These are phyloP conservation scores for Eucalyptus viminalis DNA, from an alignment of 345 rosid genomes.

Conservation along the genomic window DNA sequence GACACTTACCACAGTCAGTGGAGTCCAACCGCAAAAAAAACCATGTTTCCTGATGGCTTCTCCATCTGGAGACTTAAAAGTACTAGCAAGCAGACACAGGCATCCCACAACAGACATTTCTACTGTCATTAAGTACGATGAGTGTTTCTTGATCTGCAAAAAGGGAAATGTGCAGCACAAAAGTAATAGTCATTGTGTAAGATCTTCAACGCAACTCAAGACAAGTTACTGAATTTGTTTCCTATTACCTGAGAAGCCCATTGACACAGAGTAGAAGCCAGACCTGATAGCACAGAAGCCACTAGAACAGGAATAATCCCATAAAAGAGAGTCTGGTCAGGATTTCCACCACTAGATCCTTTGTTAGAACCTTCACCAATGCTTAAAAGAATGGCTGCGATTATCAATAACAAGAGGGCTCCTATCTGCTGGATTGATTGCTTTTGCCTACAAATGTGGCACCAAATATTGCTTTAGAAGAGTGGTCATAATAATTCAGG, in stretches of 20 bases:
- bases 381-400: constrained; percentile 90
- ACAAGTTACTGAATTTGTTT: not conserved
- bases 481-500: not conserved
- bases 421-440: constrained; percentile 88
- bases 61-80: constrained; percentile 91
- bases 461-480: not conserved
- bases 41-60: constrained; percentile 72
- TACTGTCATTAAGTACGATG: constrained; percentile 90
- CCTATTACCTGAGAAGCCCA: constrained; percentile 88
- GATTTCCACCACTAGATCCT: constrained; percentile 28
- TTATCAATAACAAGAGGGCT: constrained; percentile 72
- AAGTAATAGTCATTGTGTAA: not conserved
- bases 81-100: constrained; percentile 76
- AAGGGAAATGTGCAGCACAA: not conserved
- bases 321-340: constrained; percentile 63
- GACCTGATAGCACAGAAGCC: constrained; percentile 96
- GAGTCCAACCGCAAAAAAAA: constrained; percentile 95
- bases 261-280: constrained; percentile 90
- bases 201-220: not conserved
- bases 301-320: constrained; percentile 90
- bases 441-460: constrained; percentile 51
- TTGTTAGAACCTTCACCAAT: constrained; percentile 92
- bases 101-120: constrained; percentile 98
- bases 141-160: constrained; percentile 84
- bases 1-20: constrained; percentile 58